Percentiles rank a stretch among this genome's conserved stretches.
phyloP scores from a whole-genome alignment of 257 asterid genomes.

The Parsonsia alboflavescens region DNA sequence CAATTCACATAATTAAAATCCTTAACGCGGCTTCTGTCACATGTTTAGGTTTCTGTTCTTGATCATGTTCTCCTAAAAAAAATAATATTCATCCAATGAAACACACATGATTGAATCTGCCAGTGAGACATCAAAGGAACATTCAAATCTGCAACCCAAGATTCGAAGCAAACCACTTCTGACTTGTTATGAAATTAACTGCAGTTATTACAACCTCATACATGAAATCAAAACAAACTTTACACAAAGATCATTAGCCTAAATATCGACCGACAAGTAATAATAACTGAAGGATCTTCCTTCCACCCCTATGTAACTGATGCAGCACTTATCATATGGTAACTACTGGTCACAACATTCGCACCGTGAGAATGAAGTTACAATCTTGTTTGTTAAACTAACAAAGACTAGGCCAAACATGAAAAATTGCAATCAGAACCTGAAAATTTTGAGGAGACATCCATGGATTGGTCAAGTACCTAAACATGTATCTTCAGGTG shows the following conservation, averaged over 20 bases:
- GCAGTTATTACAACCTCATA: background rate
- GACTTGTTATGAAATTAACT: background rate
- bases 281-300: background rate
- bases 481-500: constrained; percentile 13
- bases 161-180: background rate
- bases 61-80: constrained; percentile 13
- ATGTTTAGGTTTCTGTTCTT: constrained; percentile 19
- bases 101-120: background rate
- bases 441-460: background rate
- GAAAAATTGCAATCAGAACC: background rate
- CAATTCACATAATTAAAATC: constrained; percentile 1
- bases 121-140: constrained; percentile 9
- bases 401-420: constrained; percentile 1
- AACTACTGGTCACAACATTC: background rate
- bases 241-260: background rate
- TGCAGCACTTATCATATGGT: background rate
- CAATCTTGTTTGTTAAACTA: constrained; percentile 3
- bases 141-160: constrained; percentile 1
- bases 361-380: background rate
- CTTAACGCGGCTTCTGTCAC: constrained; percentile 21
- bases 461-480: background rate
- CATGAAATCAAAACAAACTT: background rate
- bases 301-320: background rate
- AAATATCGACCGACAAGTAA: background rate
- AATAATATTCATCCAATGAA: background rate